phyloP scores from a whole-genome alignment of 2,329 filamentous ascomycete species.

The Pseudofabraea citricarpa region DNA sequence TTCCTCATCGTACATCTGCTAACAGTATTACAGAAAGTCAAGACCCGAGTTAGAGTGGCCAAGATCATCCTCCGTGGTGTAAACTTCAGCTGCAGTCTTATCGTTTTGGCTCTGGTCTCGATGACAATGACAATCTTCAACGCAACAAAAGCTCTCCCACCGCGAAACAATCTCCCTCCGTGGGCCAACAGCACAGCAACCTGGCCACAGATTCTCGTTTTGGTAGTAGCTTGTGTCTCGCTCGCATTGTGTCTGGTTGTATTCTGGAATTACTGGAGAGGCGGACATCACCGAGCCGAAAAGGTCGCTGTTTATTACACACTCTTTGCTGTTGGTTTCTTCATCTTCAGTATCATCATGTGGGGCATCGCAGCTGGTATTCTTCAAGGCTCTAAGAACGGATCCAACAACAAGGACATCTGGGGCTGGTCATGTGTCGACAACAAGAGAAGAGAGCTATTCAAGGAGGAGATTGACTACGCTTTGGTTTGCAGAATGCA shows the following conservation, averaged over 20 bases:
- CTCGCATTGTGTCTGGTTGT: conserved; percentile 74
- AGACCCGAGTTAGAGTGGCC: conserved; percentile 83
- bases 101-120: conserved; percentile 85
- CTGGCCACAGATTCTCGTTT: conserved; percentile 86
- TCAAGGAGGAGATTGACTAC: conserved; percentile 78
- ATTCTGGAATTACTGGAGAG: conserved; percentile 81
- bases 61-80: conserved; percentile 94
- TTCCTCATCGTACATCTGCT: conserved; percentile 20
- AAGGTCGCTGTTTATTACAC: conserved; percentile 96
- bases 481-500: conserved; percentile 85
- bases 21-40: conserved; percentile 69
- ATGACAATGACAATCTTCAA: conserved; percentile 92
- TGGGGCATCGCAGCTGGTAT: conserved; percentile 85
- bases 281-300: conserved; percentile 83
- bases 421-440: conserved; percentile 98
- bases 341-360: conserved; percentile 87
- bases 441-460: conserved; percentile 75
- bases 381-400: conserved; percentile 73
- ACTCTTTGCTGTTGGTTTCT: conserved; percentile 87
- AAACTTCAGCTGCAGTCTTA: conserved; percentile 95
- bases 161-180: conserved; percentile 74
- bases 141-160: conserved; percentile 68
- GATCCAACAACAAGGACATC: conserved; percentile 75
- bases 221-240: conserved; percentile 75
- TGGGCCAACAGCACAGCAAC: conserved; percentile 77